phyloP scores from a whole-genome alignment of 2,329 filamentous ascomycete genomes.

The Cladosporium sp. region DNA sequence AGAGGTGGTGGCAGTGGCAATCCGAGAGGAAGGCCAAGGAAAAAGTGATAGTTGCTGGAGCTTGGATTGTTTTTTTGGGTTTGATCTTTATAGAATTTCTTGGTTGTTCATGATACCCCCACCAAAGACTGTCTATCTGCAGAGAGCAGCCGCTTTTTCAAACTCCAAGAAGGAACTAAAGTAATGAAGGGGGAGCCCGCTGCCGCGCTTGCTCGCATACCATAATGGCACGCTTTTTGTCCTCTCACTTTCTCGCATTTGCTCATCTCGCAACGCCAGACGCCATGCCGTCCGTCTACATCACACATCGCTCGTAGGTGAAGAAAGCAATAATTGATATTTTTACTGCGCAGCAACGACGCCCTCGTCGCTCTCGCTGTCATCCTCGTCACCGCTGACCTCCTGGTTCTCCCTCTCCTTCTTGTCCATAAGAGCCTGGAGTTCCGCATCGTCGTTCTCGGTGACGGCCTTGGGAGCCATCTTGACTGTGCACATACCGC shows the following conservation, averaged over 20 bases:
- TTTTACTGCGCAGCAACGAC: conserved; percentile 48
- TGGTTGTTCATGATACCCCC: conserved; percentile 10
- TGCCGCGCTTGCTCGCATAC: conserved; percentile 7
- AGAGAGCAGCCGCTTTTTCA: conserved; percentile 1
- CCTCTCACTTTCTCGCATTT: background rate
- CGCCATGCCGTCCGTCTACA: conserved; percentile 10
- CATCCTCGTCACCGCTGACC: conserved; percentile 94
- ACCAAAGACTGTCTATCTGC: conserved; percentile 11
- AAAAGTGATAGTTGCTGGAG: background rate
- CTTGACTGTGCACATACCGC: conserved; percentile 81
- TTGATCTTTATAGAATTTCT: conserved; percentile 7
- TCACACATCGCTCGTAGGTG: conserved; percentile 6
- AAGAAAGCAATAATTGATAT: conserved; percentile 1
- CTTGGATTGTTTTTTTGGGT: conserved; percentile 1
- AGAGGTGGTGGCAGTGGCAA: background rate
- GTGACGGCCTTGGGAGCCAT: conserved; percentile 99
- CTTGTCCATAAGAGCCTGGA: conserved; percentile 99
- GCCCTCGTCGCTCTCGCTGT: conserved; percentile 92
- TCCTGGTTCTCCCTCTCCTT: conserved; percentile 95
- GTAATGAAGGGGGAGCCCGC: background rate
- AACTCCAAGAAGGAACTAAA: background rate
- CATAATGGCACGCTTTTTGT: conserved; percentile 1
- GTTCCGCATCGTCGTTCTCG: conserved; percentile 94
- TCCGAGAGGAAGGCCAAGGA: background rate
- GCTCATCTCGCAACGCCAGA: conserved; percentile 11